Evolutionary conservation across 2,329 filamentous ascomycete genomes (phyloP).

Genomic region (Microsporum ferrugineum): DNA sequence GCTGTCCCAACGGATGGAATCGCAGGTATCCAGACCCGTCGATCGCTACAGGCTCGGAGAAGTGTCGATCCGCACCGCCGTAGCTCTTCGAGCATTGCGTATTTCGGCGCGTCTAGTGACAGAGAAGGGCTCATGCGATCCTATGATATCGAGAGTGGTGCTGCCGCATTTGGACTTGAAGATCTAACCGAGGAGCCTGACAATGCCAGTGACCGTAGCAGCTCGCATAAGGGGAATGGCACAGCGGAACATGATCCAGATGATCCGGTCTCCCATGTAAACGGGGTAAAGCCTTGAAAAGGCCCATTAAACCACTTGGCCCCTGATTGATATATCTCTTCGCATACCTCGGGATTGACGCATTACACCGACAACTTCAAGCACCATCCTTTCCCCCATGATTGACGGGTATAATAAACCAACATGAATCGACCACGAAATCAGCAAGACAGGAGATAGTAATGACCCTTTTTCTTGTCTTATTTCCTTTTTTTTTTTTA

Average conservation of each 20-base stretch:
- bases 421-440: slow-evolving; percentile 10
- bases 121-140: slow-evolving; percentile 74
- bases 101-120: slow-evolving; percentile 49
- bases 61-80: slow-evolving; percentile 50
- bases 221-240: slow-evolving; percentile 2
- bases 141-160: slow-evolving; percentile 69
- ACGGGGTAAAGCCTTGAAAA: neutral
- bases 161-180: slow-evolving; percentile 57
- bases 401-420: neutral
- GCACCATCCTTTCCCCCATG: neutral
- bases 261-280: slow-evolving; percentile 4
- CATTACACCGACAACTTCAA: neutral
- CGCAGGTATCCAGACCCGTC: slow-evolving; percentile 75
- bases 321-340: neutral
- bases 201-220: slow-evolving; percentile 1
- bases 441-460: neutral
- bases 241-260: slow-evolving; percentile 6
- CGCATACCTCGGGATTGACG: neutral
- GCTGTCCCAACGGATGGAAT: slow-evolving; percentile 85
- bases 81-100: slow-evolving; percentile 51
- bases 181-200: slow-evolving; percentile 63
- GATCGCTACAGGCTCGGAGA: slow-evolving; percentile 82
- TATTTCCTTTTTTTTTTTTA: slow-evolving; percentile 1
- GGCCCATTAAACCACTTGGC: neutral
- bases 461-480: neutral